Evolutionary conservation across 163 green algal species (phyloP).

Genomic region (Chloromonas sp.): DNA sequence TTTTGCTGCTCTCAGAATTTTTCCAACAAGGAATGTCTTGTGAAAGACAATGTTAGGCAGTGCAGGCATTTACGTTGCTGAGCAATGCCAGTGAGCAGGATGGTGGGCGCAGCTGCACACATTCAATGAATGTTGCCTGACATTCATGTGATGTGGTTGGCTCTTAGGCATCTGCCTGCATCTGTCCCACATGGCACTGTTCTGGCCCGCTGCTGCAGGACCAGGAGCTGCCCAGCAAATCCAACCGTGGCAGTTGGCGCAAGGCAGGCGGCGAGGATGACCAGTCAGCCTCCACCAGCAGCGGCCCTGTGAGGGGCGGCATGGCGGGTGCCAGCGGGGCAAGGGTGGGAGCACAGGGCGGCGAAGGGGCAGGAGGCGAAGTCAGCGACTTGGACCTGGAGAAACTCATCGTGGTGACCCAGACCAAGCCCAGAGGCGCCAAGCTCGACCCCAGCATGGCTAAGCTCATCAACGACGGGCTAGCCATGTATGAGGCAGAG

Average conservation of each 20-base stretch:
- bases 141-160: too few species aligned
- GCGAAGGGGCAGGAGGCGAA: background rate
- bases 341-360: too few species aligned
- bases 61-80: too few species aligned
- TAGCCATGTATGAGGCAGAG: slow-evolving; percentile 78
- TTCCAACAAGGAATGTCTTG: too few species aligned
- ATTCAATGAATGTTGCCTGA: too few species aligned
- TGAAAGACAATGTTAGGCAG: too few species aligned
- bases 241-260: background rate
- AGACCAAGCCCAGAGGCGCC: background rate
- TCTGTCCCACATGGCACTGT: background rate
- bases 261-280: slow-evolving; percentile 1
- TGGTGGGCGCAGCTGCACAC: too few species aligned
- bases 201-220: background rate
- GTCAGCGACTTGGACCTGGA: slow-evolving; percentile 63
- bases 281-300: background rate
- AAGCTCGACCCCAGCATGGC: slow-evolving; percentile 20
- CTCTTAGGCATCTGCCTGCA: too few species aligned
- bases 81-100: too few species aligned
- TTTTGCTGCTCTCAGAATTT: background rate
- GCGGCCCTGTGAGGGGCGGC: background rate
- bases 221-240: slow-evolving; percentile 6
- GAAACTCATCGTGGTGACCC: slow-evolving; percentile 71
- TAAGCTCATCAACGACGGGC: slow-evolving; percentile 77
- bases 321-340: background rate